Evolutionary conservation across 345 rosid species (phyloP).

Genomic region (Fremontodendron californicum): DNA sequence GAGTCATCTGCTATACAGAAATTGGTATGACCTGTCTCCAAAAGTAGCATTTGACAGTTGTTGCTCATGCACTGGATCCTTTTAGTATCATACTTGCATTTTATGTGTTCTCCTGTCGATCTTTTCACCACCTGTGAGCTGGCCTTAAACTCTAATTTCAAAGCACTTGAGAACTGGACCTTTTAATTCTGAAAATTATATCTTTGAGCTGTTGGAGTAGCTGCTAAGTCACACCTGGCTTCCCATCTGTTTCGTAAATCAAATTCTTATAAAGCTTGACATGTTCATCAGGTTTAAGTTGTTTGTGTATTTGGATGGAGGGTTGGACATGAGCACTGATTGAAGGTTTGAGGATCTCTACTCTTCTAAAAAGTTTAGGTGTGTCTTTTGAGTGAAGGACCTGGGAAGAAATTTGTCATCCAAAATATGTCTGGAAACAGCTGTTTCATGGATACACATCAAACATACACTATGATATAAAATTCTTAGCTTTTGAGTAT

Average conservation of each 20-base stretch:
- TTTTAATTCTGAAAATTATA: neutral
- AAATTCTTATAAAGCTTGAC: neutral
- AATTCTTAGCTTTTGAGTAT: neutral
- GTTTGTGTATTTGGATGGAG: neutral
- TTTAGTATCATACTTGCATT: constrained; percentile 1
- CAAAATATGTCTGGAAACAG: neutral
- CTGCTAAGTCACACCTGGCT: neutral
- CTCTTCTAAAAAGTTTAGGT: neutral
- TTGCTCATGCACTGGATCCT: constrained; percentile 10
- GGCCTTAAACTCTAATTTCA: neutral
- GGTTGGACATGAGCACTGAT: neutral
- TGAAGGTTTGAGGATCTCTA: neutral
- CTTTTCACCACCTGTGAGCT: neutral
- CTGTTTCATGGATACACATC: neutral
- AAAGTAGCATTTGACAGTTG: constrained; percentile 18
- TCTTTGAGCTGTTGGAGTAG: neutral
- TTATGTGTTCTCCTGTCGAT: neutral
- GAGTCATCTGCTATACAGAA: constrained; percentile 30
- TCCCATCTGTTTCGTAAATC: neutral
- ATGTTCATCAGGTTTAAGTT: neutral
- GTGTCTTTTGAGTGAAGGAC: neutral
- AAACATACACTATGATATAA: neutral
- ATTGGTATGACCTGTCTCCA: constrained; percentile 30
- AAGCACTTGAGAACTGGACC: neutral
- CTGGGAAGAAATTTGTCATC: neutral